These are phyloP conservation scores for Hypericum androsaemum DNA, from an alignment of 345 rosid genomes.

Conservation along the genomic window DNA sequence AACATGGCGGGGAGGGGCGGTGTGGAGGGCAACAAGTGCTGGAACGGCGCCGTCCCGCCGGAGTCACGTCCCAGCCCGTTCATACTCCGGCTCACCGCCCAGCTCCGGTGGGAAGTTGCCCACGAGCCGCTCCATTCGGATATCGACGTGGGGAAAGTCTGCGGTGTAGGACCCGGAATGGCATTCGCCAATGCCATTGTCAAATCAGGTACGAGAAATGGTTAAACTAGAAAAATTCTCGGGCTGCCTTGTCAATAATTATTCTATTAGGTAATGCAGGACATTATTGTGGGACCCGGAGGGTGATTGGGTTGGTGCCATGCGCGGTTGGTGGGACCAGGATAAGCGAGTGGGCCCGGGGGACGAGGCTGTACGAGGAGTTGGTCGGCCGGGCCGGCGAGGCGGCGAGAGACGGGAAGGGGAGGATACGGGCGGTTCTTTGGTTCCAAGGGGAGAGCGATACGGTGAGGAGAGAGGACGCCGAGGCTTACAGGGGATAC, in stretches of 20 bases:
- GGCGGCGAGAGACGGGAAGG: constrained; percentile 14
- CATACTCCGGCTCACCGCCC: constrained; percentile 10
- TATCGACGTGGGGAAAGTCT: constrained; percentile 5
- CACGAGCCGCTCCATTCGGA: constrained; percentile 14
- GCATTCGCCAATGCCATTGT: constrained; percentile 10
- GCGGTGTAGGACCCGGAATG: constrained; percentile 24
- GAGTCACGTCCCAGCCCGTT: constrained; percentile 11
- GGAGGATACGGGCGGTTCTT: constrained; percentile 13
- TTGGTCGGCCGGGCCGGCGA: constrained; percentile 12
- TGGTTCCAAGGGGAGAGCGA: constrained; percentile 27
- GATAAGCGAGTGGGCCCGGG: constrained; percentile 13
- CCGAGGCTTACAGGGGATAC: constrained; percentile 11
- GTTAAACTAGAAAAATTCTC: no score
- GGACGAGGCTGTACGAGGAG: constrained; percentile 6
- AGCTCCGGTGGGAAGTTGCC: constrained; percentile 14
- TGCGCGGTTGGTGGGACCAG: constrained; percentile 19
- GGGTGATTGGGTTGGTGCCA: constrained; percentile 16
- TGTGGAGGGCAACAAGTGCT: not conserved
- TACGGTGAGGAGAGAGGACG: constrained; percentile 11
- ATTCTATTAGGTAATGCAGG: not conserved
- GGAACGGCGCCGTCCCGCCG: constrained; percentile 13
- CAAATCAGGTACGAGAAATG: no score
- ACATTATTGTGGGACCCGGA: not conserved
- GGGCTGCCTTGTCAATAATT: no score
- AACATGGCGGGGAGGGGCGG: constrained; percentile 27